Conservation (phyloP, 768 basidiomycete genomes). For the Pisolithus orientalis region DNA sequence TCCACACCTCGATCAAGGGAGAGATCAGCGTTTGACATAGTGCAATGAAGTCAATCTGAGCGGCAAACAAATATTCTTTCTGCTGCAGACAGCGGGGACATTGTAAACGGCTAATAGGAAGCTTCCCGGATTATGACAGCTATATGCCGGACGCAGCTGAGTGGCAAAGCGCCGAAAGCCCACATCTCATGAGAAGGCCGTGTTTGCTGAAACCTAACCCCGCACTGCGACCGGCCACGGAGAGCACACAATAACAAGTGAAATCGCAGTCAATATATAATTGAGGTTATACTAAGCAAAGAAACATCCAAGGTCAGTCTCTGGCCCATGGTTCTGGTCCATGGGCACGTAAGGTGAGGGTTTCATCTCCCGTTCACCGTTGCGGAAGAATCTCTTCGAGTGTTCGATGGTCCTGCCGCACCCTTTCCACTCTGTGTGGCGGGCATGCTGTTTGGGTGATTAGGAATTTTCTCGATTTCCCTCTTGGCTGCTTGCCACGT, state of each 20-base stretch:
- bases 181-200: neutral
- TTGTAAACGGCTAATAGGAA: too few relatives aligned
- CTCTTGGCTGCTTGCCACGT: conserved; percentile 95
- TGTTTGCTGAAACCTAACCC: conserved; percentile 4
- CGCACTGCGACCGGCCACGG: conserved; percentile 9
- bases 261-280: conserved; percentile 7
- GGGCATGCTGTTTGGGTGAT: conserved; percentile 75
- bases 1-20: neutral
- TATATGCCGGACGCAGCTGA: neutral
- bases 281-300: neutral
- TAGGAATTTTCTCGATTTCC: conserved; percentile 85
- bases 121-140: too few relatives aligned
- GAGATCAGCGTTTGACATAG: neutral
- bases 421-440: conserved; percentile 28
- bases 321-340: too few relatives aligned
- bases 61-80: neutral
- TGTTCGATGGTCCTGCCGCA: conserved; percentile 31
- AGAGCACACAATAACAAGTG: neutral
- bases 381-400: conserved; percentile 61
- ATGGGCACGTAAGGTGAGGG: conserved; percentile 7
- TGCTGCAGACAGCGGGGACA: too few relatives aligned
- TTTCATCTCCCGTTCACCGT: conserved; percentile 59
- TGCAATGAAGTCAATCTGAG: too few relatives aligned
- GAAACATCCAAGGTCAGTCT: neutral
- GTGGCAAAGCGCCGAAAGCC: neutral